Evolutionary conservation across 2,329 filamentous ascomycete species (phyloP), one percentile per base, ranked within the genome.

Genomic region (Aspergillus pseudoterreus): DNA sequence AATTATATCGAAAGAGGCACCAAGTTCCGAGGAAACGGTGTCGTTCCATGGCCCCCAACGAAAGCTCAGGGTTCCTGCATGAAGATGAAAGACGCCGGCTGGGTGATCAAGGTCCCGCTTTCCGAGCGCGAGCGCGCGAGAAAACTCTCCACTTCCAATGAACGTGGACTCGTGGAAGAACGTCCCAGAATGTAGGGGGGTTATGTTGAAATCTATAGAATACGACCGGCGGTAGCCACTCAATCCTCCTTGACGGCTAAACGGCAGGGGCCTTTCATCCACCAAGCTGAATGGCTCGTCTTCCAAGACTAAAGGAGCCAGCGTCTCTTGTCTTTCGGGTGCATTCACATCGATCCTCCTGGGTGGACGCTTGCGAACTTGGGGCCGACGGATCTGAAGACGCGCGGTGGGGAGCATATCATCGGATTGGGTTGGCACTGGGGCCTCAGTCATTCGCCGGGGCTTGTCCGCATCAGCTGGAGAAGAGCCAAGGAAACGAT

Each of bases 111-210:
- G 53, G 55, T 79, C 64, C 38, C 77, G 67, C 6, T 63, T 57
- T 17, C 50, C 45, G 10, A 78, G 15, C 10, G 66, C 55, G 4
- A 84, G 57, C 33, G 75, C 75, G 33, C 70, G 71, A 14, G 66
- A 62, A 43, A 85, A 75, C 22, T 79, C 76, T 3, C 79, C 80
- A 57, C 80, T 81, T 24, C 82, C 82, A 51, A 85, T 71, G 53
- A 85, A 81, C 4, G 81, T 83, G 43, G 70, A 73, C 41, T 75
- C 66, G 54, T 81, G 78, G 55, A 84, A 84, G 58, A 76, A 82
- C 0, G 78, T 82, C 1, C 77, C 81, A 6, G 71, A 54, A 8
- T 67, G 69, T 6, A 85, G 63, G 21, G 79, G 77, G 4, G 62
- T 62, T 8, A 82, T 65, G 47, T 79, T 78, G 52, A 84, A 84